Evolutionary conservation across 73 alveolate genomes (phyloP).

Genomic region (Paramecium octaurelia): DNA sequence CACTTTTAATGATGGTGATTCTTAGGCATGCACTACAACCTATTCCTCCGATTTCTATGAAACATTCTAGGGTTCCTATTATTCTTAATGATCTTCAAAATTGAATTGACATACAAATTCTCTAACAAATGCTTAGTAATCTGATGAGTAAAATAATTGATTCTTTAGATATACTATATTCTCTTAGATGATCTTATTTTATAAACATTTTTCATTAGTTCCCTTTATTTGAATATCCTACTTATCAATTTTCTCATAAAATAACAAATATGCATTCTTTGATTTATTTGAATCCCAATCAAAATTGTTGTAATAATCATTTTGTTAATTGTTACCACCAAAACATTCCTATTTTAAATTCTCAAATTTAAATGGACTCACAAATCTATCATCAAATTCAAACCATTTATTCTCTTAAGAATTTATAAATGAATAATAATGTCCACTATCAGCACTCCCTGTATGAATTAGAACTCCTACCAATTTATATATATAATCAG

Average conservation of each 20-base stretch:
- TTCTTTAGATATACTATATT: not conserved
- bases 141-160: not conserved
- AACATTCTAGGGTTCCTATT: not conserved
- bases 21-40: not conserved
- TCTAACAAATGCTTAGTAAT: not conserved
- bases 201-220: not conserved
- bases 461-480: conserved; percentile 66
- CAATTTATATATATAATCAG: conserved; percentile 45
- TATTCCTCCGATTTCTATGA: not conserved
- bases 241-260: conserved; percentile 14
- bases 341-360: conserved; percentile 53
- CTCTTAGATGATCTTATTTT: not conserved
- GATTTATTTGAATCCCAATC: conserved; percentile 43
- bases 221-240: not conserved
- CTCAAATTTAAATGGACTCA: conserved; percentile 51
- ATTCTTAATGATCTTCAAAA: not conserved
- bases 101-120: not conserved
- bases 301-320: not conserved
- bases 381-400: conserved; percentile 54
- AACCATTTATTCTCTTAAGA: conserved; percentile 59
- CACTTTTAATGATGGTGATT: not conserved
- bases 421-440: conserved; percentile 65
- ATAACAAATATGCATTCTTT: conserved; percentile 19
- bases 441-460: conserved; percentile 68
- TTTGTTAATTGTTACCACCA: conserved; percentile 44